Percentiles rank a stretch among this genome's conserved stretches.
These are phyloP conservation scores for Polyporus arcularius DNA, from an alignment of 768 basidiomycete species.

Conservation along the genomic window DNA sequence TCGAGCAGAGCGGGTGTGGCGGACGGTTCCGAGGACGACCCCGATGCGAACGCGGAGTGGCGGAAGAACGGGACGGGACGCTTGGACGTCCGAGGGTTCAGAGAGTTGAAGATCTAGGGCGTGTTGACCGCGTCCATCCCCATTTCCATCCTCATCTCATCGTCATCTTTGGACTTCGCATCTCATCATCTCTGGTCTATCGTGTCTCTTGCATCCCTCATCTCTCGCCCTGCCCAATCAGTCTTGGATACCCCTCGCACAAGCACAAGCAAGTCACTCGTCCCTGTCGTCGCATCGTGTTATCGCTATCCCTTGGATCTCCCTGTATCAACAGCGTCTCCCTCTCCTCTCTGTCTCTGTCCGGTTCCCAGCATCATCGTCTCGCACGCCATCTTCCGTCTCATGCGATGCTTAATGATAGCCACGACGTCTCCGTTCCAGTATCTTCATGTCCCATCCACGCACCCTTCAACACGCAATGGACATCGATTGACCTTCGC, in stretches of 20 bases:
- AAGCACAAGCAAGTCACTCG: slow-evolving; percentile 4
- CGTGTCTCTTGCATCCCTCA: slow-evolving; percentile 8
- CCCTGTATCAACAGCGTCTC: slow-evolving; percentile 21
- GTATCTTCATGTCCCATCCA: not conserved
- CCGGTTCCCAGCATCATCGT: not conserved
- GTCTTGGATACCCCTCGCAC: slow-evolving; percentile 12
- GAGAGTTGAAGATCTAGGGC: slow-evolving; percentile 68
- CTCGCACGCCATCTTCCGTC: not conserved
- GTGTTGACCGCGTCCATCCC: slow-evolving; percentile 12
- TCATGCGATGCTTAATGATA: not conserved
- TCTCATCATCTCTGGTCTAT: not conserved
- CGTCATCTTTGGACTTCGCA: slow-evolving; percentile 11
- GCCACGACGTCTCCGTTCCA: not conserved
- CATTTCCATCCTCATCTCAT: slow-evolving; percentile 7
- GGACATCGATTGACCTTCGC: not conserved
- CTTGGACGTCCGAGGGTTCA: slow-evolving; percentile 75
- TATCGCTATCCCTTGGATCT: slow-evolving; percentile 18
- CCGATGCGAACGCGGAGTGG: slow-evolving; percentile 53
- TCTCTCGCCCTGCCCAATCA: not conserved
- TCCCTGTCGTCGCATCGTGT: slow-evolving; percentile 16
- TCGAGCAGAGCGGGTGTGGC: slow-evolving; percentile 25
- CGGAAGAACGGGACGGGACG: slow-evolving; percentile 68
- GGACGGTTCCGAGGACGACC: slow-evolving; percentile 29
- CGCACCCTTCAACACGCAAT: not conserved
- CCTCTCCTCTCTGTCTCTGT: not conserved